Percentiles rank a stretch among this genome's conserved stretches.
Conservation (phyloP, 2,329 filamentous ascomycete species). For the Colletotrichum lupini region DNA sequence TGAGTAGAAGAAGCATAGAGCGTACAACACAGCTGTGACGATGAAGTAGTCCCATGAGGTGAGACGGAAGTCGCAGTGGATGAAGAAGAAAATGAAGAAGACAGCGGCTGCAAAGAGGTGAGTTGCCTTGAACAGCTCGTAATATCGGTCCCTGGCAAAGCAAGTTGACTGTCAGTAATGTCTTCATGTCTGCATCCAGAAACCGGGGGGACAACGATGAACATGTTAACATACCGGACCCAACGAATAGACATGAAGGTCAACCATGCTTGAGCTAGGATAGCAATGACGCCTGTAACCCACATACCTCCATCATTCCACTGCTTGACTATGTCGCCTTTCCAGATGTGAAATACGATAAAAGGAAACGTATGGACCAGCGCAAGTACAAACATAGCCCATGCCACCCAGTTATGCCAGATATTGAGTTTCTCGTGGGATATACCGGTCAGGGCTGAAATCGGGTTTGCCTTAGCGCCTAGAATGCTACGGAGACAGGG, state of each 20-base stretch:
- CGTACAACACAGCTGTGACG: slow-evolving; percentile 55
- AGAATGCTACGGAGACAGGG: slow-evolving; percentile 47
- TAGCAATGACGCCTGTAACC: slow-evolving; percentile 65
- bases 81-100: slow-evolving; percentile 70
- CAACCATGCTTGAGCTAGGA: slow-evolving; percentile 64
- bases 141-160: slow-evolving; percentile 58
- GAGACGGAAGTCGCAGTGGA: slow-evolving; percentile 67
- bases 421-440: slow-evolving; percentile 67
- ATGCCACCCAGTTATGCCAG: slow-evolving; percentile 65
- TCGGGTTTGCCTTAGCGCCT: slow-evolving; percentile 65
- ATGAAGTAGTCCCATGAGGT: slow-evolving; percentile 73
- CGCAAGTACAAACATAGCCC: slow-evolving; percentile 66
- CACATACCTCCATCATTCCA: slow-evolving; percentile 60
- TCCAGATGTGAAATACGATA: slow-evolving; percentile 61
- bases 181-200: background rate
- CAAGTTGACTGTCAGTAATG: background rate
- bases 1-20: slow-evolving; percentile 53
- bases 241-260: slow-evolving; percentile 62
- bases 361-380: slow-evolving; percentile 71
- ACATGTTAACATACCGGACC: slow-evolving; percentile 54
- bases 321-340: slow-evolving; percentile 58
- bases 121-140: slow-evolving; percentile 71
- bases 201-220: background rate
- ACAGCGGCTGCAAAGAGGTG: slow-evolving; percentile 63
- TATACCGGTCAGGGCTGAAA: slow-evolving; percentile 64